These are phyloP conservation scores for Corylus americana DNA, from an alignment of 306 rosid species.

Conservation along the genomic window DNA sequence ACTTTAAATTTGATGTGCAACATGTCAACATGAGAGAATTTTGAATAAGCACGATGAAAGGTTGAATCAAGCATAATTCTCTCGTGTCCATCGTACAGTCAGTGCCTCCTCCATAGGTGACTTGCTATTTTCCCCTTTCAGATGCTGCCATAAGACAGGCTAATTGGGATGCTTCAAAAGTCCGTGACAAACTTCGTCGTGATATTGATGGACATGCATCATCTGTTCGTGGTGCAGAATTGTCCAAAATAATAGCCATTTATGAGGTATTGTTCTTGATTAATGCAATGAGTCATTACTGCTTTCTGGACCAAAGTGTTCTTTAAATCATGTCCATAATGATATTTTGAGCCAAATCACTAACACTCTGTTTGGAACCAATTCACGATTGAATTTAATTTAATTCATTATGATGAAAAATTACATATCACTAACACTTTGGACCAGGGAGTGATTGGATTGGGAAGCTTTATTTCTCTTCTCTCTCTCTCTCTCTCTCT, in stretches of 20 bases:
- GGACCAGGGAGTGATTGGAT: too few species aligned
- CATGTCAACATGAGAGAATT: not conserved
- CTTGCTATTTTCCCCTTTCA: slow-evolving; percentile 30
- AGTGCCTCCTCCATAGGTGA: slow-evolving; percentile 6
- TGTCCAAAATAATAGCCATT: slow-evolving; percentile 44
- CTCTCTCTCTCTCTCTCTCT: too few species aligned
- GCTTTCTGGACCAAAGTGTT: slow-evolving; percentile 5
- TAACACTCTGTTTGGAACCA: not conserved
- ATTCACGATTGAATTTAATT: not conserved
- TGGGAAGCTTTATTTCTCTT: too few species aligned
- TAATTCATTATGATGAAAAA: too few species aligned
- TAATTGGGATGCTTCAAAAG: slow-evolving; percentile 69
- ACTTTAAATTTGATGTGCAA: not conserved
- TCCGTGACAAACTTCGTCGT: slow-evolving; percentile 65
- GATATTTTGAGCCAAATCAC: slow-evolving; percentile 6
- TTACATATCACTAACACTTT: too few species aligned
- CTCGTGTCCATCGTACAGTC: not conserved
- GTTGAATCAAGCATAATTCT: not conserved
- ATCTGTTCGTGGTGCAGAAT: slow-evolving; percentile 53
- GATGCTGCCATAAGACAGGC: slow-evolving; percentile 66
- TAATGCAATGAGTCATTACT: not conserved
- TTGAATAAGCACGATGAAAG: not conserved
- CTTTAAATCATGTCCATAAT: slow-evolving; percentile 12
- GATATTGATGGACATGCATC: slow-evolving; percentile 67
- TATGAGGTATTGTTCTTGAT: slow-evolving; percentile 55